These are phyloP conservation scores for Stropharia rugosoannulata DNA, from an alignment of 768 basidiomycete species.

Conservation along the genomic window DNA sequence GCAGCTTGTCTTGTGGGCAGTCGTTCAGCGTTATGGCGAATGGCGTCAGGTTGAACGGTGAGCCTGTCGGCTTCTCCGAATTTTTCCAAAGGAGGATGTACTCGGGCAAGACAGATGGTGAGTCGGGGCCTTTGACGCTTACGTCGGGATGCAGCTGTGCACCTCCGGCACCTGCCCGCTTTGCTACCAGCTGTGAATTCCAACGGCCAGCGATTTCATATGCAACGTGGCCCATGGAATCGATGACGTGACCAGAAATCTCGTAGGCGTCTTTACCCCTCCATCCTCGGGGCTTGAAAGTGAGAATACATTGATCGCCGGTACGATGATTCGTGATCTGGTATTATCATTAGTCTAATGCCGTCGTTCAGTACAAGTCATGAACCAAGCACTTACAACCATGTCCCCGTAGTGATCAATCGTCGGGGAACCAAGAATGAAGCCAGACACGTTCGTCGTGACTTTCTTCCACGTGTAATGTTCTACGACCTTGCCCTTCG, in stretches of 20 bases:
- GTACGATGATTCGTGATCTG: slow-evolving; percentile 90
- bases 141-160: slow-evolving; percentile 71
- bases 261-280: slow-evolving; percentile 89
- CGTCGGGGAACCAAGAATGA: slow-evolving; percentile 85
- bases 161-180: slow-evolving; percentile 58
- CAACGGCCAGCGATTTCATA: slow-evolving; percentile 95
- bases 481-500: slow-evolving; percentile 66
- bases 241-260: slow-evolving; percentile 82
- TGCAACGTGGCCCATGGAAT: slow-evolving; percentile 58
- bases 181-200: slow-evolving; percentile 92
- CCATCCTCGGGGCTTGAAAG: slow-evolving; percentile 97
- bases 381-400: slow-evolving; percentile 54
- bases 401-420: slow-evolving; percentile 97
- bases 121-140: slow-evolving; percentile 43
- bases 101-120: slow-evolving; percentile 52
- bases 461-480: slow-evolving; percentile 98
- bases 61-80: slow-evolving; percentile 70
- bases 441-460: slow-evolving; percentile 87
- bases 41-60: slow-evolving; percentile 94
- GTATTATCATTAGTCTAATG: slow-evolving; percentile 1
- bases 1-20: slow-evolving; percentile 68
- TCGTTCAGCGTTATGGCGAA: slow-evolving; percentile 93
- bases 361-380: background rate
- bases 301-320: slow-evolving; percentile 80
- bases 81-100: slow-evolving; percentile 93